Evolutionary conservation across 495 filamentous ascomycete genomes (phyloP).

Genomic region (Cudoniella acicularis): DNA sequence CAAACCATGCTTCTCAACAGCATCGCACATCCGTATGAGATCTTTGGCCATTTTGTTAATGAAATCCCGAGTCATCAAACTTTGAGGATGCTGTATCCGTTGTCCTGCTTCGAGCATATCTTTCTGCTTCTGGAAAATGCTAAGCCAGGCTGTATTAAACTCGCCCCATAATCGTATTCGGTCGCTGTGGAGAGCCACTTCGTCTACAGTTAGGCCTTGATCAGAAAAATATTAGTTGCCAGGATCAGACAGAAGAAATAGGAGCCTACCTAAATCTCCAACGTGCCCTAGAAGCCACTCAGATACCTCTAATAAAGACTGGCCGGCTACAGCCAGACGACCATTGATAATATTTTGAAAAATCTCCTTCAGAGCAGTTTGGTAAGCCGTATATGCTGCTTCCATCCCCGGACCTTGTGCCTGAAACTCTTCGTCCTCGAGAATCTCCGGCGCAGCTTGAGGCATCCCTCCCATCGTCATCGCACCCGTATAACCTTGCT

Average conservation of each 20-base stretch:
- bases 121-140: conserved; percentile 80
- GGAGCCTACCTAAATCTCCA: conserved; percentile 73
- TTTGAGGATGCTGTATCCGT: conserved; percentile 56
- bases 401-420: conserved; percentile 44
- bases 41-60: conserved; percentile 80
- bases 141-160: conserved; percentile 93
- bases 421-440: conserved; percentile 35
- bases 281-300: conserved; percentile 83
- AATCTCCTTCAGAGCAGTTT: conserved; percentile 64
- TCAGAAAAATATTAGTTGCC: conserved; percentile 21
- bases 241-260: conserved; percentile 23
- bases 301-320: conserved; percentile 72
- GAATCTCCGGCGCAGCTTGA: conserved; percentile 36
- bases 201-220: conserved; percentile 54
- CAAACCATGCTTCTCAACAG: conserved; percentile 80
- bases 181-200: conserved; percentile 63
- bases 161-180: conserved; percentile 85
- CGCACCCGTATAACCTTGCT: conserved; percentile 39
- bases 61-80: conserved; percentile 60
- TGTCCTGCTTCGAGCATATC: conserved; percentile 65
- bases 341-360: conserved; percentile 74
- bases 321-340: conserved; percentile 67
- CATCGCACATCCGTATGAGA: conserved; percentile 77
- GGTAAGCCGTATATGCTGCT: conserved; percentile 71
- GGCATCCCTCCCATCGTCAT: conserved; percentile 36